These are phyloP conservation scores for Perilla frutescens DNA, from an alignment of 257 asterid species.

Conservation along the genomic window DNA sequence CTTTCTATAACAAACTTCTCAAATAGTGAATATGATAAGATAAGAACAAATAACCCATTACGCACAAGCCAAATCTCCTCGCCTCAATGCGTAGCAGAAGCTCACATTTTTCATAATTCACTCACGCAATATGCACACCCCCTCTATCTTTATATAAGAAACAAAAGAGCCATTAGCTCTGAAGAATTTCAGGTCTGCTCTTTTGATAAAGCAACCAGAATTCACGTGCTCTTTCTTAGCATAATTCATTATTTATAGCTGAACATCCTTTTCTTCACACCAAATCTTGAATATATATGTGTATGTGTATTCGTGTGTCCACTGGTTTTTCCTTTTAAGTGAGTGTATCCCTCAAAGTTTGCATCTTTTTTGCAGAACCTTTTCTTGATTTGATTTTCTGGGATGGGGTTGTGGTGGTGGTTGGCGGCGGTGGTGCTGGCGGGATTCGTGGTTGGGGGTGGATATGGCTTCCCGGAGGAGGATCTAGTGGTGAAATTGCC, in stretches of 20 bases:
- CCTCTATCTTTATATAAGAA: neutral
- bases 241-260: slow-evolving; percentile 36
- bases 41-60: slow-evolving; percentile 33
- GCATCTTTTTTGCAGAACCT: slow-evolving; percentile 23
- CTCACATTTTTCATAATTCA: slow-evolving; percentile 38
- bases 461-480: slow-evolving; percentile 68
- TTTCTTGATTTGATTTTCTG: slow-evolving; percentile 35
- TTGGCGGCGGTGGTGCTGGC: slow-evolving; percentile 49
- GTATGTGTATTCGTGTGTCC: neutral
- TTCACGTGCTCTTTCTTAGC: slow-evolving; percentile 63
- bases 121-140: slow-evolving; percentile 15
- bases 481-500: slow-evolving; percentile 80
- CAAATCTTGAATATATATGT: slow-evolving; percentile 17
- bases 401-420: slow-evolving; percentile 54
- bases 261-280: slow-evolving; percentile 5
- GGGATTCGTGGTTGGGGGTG: slow-evolving; percentile 52
- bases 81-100: slow-evolving; percentile 10
- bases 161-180: slow-evolving; percentile 20
- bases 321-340: slow-evolving; percentile 15
- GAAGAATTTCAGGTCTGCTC: slow-evolving; percentile 34
- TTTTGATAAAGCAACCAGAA: slow-evolving; percentile 54
- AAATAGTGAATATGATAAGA: slow-evolving; percentile 8
- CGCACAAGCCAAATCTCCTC: slow-evolving; percentile 27
- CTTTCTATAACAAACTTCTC: slow-evolving; percentile 47
- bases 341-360: slow-evolving; percentile 32